Evolutionary conservation across 768 basidiomycete species (phyloP), one percentile per base, ranked within the genome.

Genomic region (Strobilomyces dryophilus): DNA sequence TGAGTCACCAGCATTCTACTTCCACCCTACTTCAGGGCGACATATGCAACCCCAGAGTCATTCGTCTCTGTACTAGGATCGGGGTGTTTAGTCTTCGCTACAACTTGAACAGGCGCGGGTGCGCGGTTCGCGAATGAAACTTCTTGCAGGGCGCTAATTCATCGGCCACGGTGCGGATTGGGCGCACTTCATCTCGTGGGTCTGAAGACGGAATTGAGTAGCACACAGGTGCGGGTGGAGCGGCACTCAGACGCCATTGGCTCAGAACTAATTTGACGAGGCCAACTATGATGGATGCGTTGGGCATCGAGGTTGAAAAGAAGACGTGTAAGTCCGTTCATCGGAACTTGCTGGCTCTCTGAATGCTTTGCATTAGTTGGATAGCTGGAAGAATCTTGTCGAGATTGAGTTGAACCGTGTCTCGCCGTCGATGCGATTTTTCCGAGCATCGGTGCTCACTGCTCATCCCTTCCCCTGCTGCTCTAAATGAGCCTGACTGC

Each of bases 381-480:
- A 89, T 37, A 79, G 83, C 14, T 77, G 77, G 57, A 93, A 91
- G 72, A 90, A 87, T 63, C 71, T 85, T 5, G 71, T 97, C 29
- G 93, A 97, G 66, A 95, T 97, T 49, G 95, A 98, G 67, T 77
- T 98, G 44, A 92, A 89, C 57, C n/a, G n/a, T n/a, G n/a, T n/a
- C n/a, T n/a, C n/a, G n/a, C n/a, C n/a, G n/a, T n/a, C n/a, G n/a
- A n/a, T n/a, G n/a, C n/a, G n/a, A n/a, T n/a, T n/a, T n/a, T n/a
- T n/a, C n/a, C n/a, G n/a, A n/a, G n/a, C n/a, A n/a, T n/a, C n/a
- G n/a, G n/a, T n/a, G n/a, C n/a, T n/a, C n/a, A n/a, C n/a, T n/a
- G n/a, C n/a, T n/a, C n/a, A n/a, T n/a, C n/a, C n/a, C n/a, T n/a
- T n/a, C n/a, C n/a, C n/a, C n/a, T n/a, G n/a, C n/a, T n/a, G n/a